Percentiles rank a stretch among this genome's conserved stretches.
These are phyloP conservation scores for Lizanozyma gosingica DNA, from an alignment of 1,139 yeast species.

Conservation along the genomic window DNA sequence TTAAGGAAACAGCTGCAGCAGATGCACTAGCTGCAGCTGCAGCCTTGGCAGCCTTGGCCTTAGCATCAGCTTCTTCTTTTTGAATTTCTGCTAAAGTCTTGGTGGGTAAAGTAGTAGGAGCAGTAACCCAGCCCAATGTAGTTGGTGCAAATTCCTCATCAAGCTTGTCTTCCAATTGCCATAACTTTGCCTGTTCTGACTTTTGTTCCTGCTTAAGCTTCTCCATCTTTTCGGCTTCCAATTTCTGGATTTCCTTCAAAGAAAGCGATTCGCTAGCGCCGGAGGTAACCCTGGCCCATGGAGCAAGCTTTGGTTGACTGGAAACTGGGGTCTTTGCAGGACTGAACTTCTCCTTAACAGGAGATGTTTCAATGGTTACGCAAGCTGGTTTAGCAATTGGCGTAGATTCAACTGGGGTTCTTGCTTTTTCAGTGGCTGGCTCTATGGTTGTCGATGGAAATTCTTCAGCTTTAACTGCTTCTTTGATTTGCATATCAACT, in stretches of 20 bases:
- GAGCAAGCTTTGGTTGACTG: constrained; percentile 32
- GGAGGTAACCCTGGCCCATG: constrained; percentile 41
- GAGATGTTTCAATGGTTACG: background rate
- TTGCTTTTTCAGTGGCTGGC: background rate
- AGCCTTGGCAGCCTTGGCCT: constrained; percentile 14
- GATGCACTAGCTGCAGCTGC: constrained; percentile 9
- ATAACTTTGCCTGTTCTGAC: constrained; percentile 19
- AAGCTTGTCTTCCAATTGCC: constrained; percentile 9
- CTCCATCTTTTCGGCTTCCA: constrained; percentile 49
- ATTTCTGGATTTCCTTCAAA: constrained; percentile 59
- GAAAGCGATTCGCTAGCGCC: constrained; percentile 42
- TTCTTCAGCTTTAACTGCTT: background rate
- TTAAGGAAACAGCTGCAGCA: constrained; percentile 8
- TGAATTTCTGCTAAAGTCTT: constrained; percentile 41
- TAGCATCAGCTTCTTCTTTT: constrained; percentile 34
- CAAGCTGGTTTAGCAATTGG: too few relatives aligned
- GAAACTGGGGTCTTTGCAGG: constrained; percentile 1
- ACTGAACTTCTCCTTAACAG: background rate
- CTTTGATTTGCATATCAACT: background rate
- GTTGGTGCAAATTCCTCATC: constrained; percentile 7
- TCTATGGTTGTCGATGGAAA: background rate
- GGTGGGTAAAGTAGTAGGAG: constrained; percentile 14
- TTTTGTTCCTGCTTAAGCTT: constrained; percentile 28
- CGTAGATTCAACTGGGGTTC: background rate
- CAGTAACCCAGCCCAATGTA: constrained; percentile 12